phyloP scores from a whole-genome alignment of 495 filamentous ascomycete genomes.

The Penicillium alfredii region DNA sequence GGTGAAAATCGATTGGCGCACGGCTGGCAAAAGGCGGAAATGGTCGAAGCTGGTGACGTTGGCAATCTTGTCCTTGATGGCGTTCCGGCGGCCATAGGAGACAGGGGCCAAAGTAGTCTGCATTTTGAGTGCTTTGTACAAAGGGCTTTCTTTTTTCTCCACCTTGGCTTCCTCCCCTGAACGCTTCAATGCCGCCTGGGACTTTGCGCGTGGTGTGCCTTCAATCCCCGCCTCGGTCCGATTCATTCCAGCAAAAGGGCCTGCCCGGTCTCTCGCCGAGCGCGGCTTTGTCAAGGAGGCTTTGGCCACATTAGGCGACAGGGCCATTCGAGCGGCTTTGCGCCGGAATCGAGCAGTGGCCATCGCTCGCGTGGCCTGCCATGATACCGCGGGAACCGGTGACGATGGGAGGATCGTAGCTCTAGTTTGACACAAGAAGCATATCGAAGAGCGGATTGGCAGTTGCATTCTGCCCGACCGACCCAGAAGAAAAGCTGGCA shows the following conservation, averaged over 20 bases:
- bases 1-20: slow-evolving; percentile 65
- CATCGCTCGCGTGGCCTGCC: slow-evolving; percentile 35
- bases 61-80: slow-evolving; percentile 63
- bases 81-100: slow-evolving; percentile 62
- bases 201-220: slow-evolving; percentile 30
- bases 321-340: slow-evolving; percentile 65
- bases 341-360: slow-evolving; percentile 35
- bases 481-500: too few species aligned
- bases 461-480: slow-evolving; percentile 29
- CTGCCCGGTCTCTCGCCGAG: slow-evolving; percentile 33
- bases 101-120: slow-evolving; percentile 69
- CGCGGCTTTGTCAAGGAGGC: slow-evolving; percentile 39
- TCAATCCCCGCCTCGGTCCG: slow-evolving; percentile 59
- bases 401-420: slow-evolving; percentile 12
- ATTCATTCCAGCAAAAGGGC: slow-evolving; percentile 79
- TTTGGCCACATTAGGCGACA: slow-evolving; percentile 67
- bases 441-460: slow-evolving; percentile 29
- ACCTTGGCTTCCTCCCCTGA: slow-evolving; percentile 28
- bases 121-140: slow-evolving; percentile 92
- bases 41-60: slow-evolving; percentile 71
- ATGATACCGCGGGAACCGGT: slow-evolving; percentile 17
- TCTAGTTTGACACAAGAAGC: slow-evolving; percentile 37
- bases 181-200: slow-evolving; percentile 35
- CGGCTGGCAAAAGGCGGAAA: slow-evolving; percentile 63
- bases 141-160: slow-evolving; percentile 40